phyloP scores from a whole-genome alignment of 2,329 filamentous ascomycete species.

The Ustulina deusta region DNA sequence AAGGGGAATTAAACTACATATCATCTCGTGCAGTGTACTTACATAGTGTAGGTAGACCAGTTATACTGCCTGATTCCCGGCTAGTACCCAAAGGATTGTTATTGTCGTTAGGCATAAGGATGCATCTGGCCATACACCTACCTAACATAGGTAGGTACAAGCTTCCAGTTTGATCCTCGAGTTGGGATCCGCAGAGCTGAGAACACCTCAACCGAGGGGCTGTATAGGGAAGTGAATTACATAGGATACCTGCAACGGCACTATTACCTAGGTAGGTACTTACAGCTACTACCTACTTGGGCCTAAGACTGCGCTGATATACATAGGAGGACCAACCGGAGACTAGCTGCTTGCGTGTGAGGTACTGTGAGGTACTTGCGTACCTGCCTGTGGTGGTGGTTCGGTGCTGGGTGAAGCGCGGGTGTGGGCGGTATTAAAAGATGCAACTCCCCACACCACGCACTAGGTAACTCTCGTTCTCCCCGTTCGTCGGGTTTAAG shows the following conservation, averaged over 20 bases:
- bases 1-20: background rate
- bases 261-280: background rate
- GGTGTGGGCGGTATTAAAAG: constrained; percentile 40
- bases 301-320: background rate
- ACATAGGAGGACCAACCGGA: background rate
- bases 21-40: background rate
- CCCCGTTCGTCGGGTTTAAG: constrained; percentile 33
- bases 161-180: background rate
- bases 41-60: background rate
- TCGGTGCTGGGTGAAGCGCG: constrained; percentile 26
- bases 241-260: too few relatives aligned
- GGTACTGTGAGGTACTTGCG: background rate
- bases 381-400: constrained; percentile 8
- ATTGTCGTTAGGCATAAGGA: constrained; percentile 3
- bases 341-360: background rate
- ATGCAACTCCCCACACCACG: constrained; percentile 33
- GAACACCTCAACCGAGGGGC: background rate
- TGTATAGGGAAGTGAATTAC: too few relatives aligned
- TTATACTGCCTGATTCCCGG: constrained; percentile 2
- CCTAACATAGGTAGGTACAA: constrained; percentile 4
- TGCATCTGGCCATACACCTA: constrained; percentile 4
- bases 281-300: too few relatives aligned
- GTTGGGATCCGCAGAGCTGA: constrained; percentile 1
- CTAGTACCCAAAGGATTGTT: constrained; percentile 15
- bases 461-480: constrained; percentile 30